phyloP scores from a whole-genome alignment of 1,139 yeast species.

The Yamadazyma spencermartinsiae region DNA sequence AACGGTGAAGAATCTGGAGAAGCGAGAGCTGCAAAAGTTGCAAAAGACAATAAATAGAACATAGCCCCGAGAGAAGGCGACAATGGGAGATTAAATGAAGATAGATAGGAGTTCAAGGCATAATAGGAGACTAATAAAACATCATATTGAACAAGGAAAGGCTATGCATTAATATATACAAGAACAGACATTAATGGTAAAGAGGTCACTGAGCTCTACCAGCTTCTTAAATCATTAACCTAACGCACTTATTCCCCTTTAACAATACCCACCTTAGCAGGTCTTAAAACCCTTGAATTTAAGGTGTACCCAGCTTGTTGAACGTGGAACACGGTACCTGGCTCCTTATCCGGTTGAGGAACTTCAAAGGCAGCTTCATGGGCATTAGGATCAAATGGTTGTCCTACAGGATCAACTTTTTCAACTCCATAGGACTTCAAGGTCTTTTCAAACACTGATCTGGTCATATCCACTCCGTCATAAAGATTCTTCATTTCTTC shows the following conservation, averaged over 20 bases:
- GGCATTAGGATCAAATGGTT: conserved; percentile 83
- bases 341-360: conserved; percentile 85
- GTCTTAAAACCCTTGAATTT: conserved; percentile 87
- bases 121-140: too few relatives aligned
- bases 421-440: conserved; percentile 75
- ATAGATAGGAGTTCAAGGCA: too few relatives aligned
- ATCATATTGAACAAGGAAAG: too few relatives aligned
- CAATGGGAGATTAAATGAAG: too few relatives aligned
- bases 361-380: conserved; percentile 94
- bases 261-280: conserved; percentile 96
- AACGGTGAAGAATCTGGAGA: too few relatives aligned
- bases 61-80: too few relatives aligned
- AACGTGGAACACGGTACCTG: conserved; percentile 91
- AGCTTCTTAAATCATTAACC: neutral
- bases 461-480: conserved; percentile 92
- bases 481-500: conserved; percentile 72
- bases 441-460: conserved; percentile 83
- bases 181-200: too few relatives aligned
- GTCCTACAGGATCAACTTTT: conserved; percentile 82
- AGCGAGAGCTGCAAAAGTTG: too few relatives aligned
- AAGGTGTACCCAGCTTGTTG: conserved; percentile 89
- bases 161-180: too few relatives aligned
- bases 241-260: conserved; percentile 37
- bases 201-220: too few relatives aligned
- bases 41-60: too few relatives aligned